Evolutionary conservation across 1,139 yeast species (phyloP), one percentile per base, ranked within the genome.

Genomic region (Saccharomycopsis crataegensis): DNA sequence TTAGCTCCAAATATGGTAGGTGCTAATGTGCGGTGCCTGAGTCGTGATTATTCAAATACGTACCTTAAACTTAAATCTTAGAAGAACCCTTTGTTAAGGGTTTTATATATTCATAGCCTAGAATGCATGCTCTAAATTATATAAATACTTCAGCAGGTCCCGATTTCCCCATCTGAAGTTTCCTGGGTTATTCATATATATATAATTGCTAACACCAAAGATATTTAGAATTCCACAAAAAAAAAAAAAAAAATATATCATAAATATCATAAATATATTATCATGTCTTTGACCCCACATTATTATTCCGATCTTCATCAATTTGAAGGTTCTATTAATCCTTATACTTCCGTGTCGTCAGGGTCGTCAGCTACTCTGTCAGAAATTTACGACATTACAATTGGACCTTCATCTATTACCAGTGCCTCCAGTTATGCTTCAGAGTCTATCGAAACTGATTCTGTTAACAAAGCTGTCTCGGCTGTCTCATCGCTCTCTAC

Each of bases 261-360:
- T 8, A 34, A 8, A 22, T 22, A 22, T 22, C 28, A 3, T 22
- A 4, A 22, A 22, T 4, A 22, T n/a, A 36, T 36, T 5, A 11
- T 36, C 11, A 36, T 14, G n/a, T 40, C 43, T 40, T 40, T 17
- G 16, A 48, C 47, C 4, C 53, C 50, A 6, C 58, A 49, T 31
- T 56, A 56, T 37, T 56, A 56, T 32, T 42, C 57, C 6, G 53
- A 54, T 22, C 43, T 56, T 11, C 58, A 51, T 33, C 33, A 51
- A 40, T 48, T 54, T 22, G 52, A 56, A 7, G 55, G 53, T 6
- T 36, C 57, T 14, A 34, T 54, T 12, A 50, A 53, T 44, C 53
- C 55, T 44, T 52, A 44, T 40, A 45, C 49, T 28, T 45, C 17
- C 12, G 36, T 14, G 40, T 38, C 11, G 22, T 43, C 5, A 11